Conservation (phyloP, 2,329 filamentous ascomycete genomes). For the Pseudomassariella vexata region DNA sequence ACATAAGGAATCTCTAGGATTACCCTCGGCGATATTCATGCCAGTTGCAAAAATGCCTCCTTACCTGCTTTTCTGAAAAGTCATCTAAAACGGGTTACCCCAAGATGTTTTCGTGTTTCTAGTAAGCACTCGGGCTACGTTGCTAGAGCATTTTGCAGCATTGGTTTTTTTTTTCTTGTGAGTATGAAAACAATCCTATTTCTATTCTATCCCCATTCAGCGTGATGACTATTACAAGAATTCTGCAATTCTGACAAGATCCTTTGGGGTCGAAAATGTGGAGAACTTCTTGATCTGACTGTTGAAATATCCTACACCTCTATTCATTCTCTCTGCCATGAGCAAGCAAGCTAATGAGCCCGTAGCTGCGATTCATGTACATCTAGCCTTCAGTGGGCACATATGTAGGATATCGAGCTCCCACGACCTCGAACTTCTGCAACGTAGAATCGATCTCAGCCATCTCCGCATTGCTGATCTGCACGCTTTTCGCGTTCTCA, state of each 20-base stretch:
- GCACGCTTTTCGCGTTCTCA: conserved; percentile 53
- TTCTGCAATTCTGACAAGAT: conserved; percentile 29
- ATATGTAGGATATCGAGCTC: conserved; percentile 39
- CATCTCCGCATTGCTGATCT: conserved; percentile 45
- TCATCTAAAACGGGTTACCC: neutral
- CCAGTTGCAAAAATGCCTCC: no score
- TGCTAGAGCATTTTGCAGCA: no score
- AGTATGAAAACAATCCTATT: no score
- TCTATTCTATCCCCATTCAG: conserved; percentile 1
- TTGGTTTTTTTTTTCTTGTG: no score
- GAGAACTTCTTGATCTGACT: conserved; percentile 27
- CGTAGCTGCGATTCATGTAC: neutral
- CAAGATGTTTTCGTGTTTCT: no score
- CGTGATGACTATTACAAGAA: conserved; percentile 28
- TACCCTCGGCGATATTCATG: no score
- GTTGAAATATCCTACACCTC: neutral
- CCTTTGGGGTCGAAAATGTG: conserved; percentile 19
- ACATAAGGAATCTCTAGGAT: no score
- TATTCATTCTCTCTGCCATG: neutral
- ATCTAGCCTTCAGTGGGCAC: conserved; percentile 14
- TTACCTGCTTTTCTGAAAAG: neutral
- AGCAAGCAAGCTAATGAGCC: neutral
- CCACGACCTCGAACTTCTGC: conserved; percentile 38
- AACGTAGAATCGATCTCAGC: conserved; percentile 43
- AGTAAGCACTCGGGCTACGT: no score